Conservation (phyloP, 78 protist species). For the Parvularia atlantis region DNA sequence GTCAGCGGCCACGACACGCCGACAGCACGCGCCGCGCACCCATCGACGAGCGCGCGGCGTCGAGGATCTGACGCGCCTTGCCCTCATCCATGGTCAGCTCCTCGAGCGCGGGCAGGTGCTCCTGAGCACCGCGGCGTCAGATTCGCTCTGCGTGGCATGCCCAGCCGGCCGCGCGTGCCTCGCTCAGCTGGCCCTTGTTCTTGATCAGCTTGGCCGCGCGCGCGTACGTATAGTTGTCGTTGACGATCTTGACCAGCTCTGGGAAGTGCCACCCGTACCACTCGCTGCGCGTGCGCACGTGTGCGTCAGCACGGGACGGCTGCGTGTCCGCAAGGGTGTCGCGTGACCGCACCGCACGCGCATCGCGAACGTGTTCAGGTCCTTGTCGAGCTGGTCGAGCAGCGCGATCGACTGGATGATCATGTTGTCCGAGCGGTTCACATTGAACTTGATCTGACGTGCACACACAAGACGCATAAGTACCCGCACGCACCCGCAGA, state of each 20-base stretch:
- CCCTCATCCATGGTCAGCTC: conserved; percentile 51
- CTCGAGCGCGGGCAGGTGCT: conserved; percentile 22
- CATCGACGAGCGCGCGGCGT: conserved; percentile 76
- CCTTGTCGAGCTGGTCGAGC: conserved; percentile 96
- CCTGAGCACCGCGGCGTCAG: too few relatives aligned
- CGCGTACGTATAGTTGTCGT: conserved; percentile 76
- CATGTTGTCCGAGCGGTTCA: conserved; percentile 97
- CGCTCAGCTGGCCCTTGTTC: conserved; percentile 11
- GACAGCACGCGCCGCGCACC: conserved; percentile 40
- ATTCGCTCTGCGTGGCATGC: too few relatives aligned
- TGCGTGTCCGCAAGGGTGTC: too few relatives aligned
- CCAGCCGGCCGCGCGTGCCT: not conserved
- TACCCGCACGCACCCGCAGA: too few relatives aligned
- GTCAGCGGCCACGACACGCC: too few relatives aligned
- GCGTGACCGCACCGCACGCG: conserved; percentile 54
- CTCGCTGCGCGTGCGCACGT: too few relatives aligned
- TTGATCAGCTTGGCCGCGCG: conserved; percentile 41
- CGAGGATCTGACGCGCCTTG: conserved; percentile 51
- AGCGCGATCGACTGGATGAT: conserved; percentile 92
- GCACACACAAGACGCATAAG: too few relatives aligned
- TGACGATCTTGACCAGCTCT: conserved; percentile 83
- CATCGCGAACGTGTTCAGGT: conserved; percentile 94
- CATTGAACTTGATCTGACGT: conserved; percentile 98
- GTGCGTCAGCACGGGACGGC: too few relatives aligned
- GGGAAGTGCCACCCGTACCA: conserved; percentile 99